Conservation (phyloP, 148 eudicot genomes). For the Gaultheria prostrata region DNA sequence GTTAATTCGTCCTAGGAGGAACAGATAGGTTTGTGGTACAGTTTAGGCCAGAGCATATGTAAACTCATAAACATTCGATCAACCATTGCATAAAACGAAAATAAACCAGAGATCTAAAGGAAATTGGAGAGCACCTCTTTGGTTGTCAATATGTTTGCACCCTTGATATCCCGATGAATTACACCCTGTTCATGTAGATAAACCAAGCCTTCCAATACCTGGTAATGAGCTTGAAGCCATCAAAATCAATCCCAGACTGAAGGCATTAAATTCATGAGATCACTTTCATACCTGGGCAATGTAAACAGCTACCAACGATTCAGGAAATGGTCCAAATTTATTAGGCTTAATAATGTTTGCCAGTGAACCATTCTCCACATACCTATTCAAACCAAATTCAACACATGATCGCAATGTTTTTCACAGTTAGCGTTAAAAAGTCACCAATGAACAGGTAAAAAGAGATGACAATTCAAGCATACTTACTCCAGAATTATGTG, state of each 20-base stretch:
- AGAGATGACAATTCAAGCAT: conserved; percentile 2
- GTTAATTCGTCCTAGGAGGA: not conserved
- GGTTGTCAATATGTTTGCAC: conserved; percentile 95
- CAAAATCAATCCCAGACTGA: conserved; percentile 1
- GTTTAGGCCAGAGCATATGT: not conserved
- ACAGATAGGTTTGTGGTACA: not conserved
- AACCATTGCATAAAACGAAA: not conserved
- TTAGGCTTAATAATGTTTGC: conserved; percentile 97
- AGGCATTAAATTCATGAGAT: conserved; percentile 1
- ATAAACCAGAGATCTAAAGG: conserved; percentile 4
- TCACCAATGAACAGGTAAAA: conserved; percentile 8
- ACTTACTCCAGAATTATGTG: conserved; percentile 98
- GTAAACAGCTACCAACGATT: conserved; percentile 92
- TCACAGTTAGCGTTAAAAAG: not conserved
- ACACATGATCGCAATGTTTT: conserved; percentile 5
- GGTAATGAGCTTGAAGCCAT: conserved; percentile 16
- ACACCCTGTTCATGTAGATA: conserved; percentile 99
- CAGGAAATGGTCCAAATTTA: conserved; percentile 99
- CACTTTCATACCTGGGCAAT: conserved; percentile 74
- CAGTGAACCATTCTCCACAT: conserved; percentile 99
- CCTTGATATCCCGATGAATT: conserved; percentile 99
- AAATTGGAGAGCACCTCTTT: conserved; percentile 65
- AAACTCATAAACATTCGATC: not conserved
- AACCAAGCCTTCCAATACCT: conserved; percentile 98
- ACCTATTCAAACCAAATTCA: conserved; percentile 40